A percentile compares a stretch with the other conserved stretches of the same genome.
phyloP scores from a whole-genome alignment of 345 rosid genomes.

The Ceriops zippeliana region DNA sequence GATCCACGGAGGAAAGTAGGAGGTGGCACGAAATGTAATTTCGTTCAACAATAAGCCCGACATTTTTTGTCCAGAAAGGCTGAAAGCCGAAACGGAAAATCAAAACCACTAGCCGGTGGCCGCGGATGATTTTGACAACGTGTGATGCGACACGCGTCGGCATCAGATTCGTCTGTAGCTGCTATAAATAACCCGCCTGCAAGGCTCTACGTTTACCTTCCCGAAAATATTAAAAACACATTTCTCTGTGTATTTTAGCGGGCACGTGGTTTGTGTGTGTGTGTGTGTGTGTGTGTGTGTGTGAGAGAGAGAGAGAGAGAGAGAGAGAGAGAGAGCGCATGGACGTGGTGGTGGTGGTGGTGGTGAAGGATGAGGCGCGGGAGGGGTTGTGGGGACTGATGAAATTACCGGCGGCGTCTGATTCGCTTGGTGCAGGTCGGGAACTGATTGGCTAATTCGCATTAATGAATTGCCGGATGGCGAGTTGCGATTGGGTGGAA shows the following conservation, averaged over 20 bases:
- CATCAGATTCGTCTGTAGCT: conserved; percentile 26
- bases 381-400: background rate
- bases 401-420: conserved; percentile 67
- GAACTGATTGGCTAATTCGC: conserved; percentile 40
- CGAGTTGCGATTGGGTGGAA: conserved; percentile 2
- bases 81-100: background rate
- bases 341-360: background rate
- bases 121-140: background rate
- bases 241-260: background rate
- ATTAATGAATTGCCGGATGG: conserved; percentile 17
- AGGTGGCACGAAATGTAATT: conserved; percentile 22
- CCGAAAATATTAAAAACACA: background rate
- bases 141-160: conserved; percentile 26
- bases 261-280: background rate
- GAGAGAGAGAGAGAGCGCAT: background rate
- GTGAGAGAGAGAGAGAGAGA: background rate
- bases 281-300: too few relatives aligned
- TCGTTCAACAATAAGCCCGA: background rate
- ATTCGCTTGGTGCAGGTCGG: conserved; percentile 99
- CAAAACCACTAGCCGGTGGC: conserved; percentile 2
- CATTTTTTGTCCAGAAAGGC: background rate
- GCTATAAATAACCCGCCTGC: conserved; percentile 32
- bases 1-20: conserved; percentile 1
- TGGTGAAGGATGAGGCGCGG: too few relatives aligned
- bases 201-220: background rate